Evolutionary conservation across 768 basidiomycete species (phyloP).

Genomic region (Lyophyllum semitale): DNA sequence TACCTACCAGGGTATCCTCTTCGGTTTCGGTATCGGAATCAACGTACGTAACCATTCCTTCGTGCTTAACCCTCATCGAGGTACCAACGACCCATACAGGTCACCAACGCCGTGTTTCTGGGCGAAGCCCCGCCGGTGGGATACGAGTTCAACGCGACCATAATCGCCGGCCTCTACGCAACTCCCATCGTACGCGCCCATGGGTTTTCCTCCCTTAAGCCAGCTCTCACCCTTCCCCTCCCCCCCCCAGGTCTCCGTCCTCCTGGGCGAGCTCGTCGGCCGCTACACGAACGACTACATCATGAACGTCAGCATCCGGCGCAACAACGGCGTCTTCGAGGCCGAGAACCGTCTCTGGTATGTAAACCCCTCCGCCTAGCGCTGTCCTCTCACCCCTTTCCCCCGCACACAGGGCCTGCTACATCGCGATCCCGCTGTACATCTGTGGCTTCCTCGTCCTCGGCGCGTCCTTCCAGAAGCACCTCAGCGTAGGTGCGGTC

Average conservation of each 20-base stretch:
- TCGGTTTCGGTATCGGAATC: conserved; percentile 68
- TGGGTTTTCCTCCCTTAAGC: neutral
- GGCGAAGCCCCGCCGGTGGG: conserved; percentile 55
- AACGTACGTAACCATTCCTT: conserved; percentile 38
- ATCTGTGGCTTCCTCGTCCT: conserved; percentile 62
- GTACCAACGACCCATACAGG: conserved; percentile 31
- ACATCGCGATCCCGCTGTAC: conserved; percentile 60
- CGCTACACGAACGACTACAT: conserved; percentile 57
- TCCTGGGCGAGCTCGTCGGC: conserved; percentile 54
- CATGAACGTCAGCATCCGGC: conserved; percentile 43
- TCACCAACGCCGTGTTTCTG: conserved; percentile 68
- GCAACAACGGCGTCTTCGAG: conserved; percentile 60
- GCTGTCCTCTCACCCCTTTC: neutral
- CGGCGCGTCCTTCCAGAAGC: conserved; percentile 55
- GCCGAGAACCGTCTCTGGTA: conserved; percentile 65
- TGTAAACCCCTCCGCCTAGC: conserved; percentile 1
- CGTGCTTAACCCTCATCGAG: neutral
- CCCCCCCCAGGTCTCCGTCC: conserved; percentile 43
- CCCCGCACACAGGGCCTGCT: conserved; percentile 49
- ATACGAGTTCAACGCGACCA: conserved; percentile 52
- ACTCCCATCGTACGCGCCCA: conserved; percentile 48
- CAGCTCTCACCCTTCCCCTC: neutral
- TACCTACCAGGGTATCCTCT: conserved; percentile 45
- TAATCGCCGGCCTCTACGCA: conserved; percentile 54
- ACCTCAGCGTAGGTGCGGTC: conserved; percentile 51